These are phyloP conservation scores for Tolypocladium endophyticum DNA, from an alignment of 2,329 filamentous ascomycete genomes.

Conservation along the genomic window DNA sequence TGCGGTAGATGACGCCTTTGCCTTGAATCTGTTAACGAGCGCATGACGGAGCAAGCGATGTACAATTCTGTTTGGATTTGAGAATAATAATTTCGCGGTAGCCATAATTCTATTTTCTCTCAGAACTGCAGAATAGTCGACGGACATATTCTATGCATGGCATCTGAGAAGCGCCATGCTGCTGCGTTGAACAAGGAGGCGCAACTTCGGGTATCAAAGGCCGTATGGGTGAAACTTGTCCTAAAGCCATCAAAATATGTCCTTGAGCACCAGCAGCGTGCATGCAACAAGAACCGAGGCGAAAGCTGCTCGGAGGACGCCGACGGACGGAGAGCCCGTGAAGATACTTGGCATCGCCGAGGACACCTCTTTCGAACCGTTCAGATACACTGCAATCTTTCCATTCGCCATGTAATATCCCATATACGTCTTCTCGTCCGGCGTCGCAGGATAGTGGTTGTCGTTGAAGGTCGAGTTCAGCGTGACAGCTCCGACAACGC, in stretches of 20 bases:
- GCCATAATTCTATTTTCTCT: not conserved
- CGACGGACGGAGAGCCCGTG: not conserved
- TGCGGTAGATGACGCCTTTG: not conserved
- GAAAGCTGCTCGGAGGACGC: not conserved
- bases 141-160: not conserved
- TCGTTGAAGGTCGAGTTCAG: conserved; percentile 50
- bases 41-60: not conserved
- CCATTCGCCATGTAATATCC: not conserved
- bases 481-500: conserved; percentile 36
- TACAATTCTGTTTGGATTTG: not conserved
- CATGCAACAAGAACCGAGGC: not conserved
- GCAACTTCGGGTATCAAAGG: not conserved
- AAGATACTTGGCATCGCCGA: not conserved
- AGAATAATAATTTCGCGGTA: no score
- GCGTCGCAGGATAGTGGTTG: conserved; percentile 40
- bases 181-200: not conserved
- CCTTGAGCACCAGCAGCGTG: not conserved
- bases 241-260: not conserved
- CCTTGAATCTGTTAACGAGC: not conserved
- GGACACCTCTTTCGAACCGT: not conserved
- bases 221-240: no score
- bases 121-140: not conserved
- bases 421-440: conserved; percentile 20
- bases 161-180: not conserved
- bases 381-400: not conserved